Evolutionary conservation across 2,329 filamentous ascomycete species (phyloP).

Genomic region (Metarhizium sp.): DNA sequence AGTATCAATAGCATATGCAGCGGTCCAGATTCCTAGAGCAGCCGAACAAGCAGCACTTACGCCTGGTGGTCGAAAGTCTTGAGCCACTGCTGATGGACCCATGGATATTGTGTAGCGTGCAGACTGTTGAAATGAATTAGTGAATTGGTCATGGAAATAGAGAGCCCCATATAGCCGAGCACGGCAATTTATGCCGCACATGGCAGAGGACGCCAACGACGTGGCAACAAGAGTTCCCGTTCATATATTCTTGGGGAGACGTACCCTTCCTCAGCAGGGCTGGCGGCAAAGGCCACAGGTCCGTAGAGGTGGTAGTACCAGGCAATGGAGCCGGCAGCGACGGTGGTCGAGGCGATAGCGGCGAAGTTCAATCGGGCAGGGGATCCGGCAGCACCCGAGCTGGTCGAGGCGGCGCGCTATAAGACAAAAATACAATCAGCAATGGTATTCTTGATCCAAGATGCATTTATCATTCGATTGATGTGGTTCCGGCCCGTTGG

Average conservation of each 20-base stretch:
- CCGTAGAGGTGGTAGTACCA: constrained; percentile 99
- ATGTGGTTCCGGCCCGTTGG: constrained; percentile 13
- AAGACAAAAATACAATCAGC: constrained; percentile 28
- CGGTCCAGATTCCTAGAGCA: neutral
- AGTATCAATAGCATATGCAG: constrained; percentile 14
- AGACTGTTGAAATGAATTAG: constrained; percentile 50
- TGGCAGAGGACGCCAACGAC: neutral
- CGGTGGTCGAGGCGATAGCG: constrained; percentile 74
- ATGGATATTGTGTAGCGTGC: constrained; percentile 85
- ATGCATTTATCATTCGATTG: constrained; percentile 18
- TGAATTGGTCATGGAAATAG: constrained; percentile 7
- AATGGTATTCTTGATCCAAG: constrained; percentile 13
- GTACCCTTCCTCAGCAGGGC: constrained; percentile 96
- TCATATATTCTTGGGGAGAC: constrained; percentile 29
- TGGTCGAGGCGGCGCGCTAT: constrained; percentile 62
- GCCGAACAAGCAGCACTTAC: constrained; percentile 44
- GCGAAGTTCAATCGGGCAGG: constrained; percentile 78
- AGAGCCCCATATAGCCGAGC: constrained; percentile 6
- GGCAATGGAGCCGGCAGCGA: constrained; percentile 80
- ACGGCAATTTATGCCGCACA: constrained; percentile 26
- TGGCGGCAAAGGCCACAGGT: constrained; percentile 76
- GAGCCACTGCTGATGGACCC: constrained; percentile 84
- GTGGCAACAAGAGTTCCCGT: neutral
- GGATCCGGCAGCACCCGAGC: constrained; percentile 63
- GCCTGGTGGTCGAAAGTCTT: constrained; percentile 97